A percentile compares a stretch with the other conserved stretches of the same genome.
Evolutionary conservation across 352 stramenopile species (phyloP).

Genomic region (Globisporangium yorkense): DNA sequence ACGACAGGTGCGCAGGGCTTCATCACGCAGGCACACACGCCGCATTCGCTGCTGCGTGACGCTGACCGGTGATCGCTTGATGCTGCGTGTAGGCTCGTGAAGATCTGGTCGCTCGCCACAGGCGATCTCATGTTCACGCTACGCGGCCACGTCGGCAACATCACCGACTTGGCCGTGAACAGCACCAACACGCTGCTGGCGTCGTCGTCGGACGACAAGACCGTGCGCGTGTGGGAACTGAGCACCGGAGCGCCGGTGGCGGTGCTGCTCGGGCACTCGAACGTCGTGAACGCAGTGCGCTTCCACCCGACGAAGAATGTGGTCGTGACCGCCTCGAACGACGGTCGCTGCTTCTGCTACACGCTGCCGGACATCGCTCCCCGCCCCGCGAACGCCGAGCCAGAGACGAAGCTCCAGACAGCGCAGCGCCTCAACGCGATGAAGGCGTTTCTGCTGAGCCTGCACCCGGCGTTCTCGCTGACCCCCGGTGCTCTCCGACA

Average conservation of each 20-base stretch:
- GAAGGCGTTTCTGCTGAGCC: constrained; percentile 74
- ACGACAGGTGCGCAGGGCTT: constrained; percentile 74
- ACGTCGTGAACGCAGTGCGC: constrained; percentile 77
- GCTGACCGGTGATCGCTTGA: no score
- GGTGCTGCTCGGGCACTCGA: constrained; percentile 83
- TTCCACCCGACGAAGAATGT: constrained; percentile 87
- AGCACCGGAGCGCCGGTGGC: constrained; percentile 75
- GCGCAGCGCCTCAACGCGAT: constrained; percentile 61
- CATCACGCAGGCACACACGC: not conserved
- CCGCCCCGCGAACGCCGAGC: constrained; percentile 20
- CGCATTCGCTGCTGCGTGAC: no score
- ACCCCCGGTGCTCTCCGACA: constrained; percentile 46
- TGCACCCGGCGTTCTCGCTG: constrained; percentile 76
- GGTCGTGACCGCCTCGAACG: constrained; percentile 90
- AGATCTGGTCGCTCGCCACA: constrained; percentile 93
- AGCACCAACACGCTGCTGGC: constrained; percentile 71
- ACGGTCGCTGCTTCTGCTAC: constrained; percentile 89
- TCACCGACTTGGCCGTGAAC: constrained; percentile 88
- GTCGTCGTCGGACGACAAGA: constrained; percentile 87
- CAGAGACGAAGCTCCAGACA: constrained; percentile 74
- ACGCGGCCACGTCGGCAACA: constrained; percentile 83
- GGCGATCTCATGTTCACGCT: constrained; percentile 79
- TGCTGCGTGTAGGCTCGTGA: constrained; percentile 77
- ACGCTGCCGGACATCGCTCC: constrained; percentile 71
- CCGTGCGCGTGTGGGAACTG: constrained; percentile 85